phyloP scores from a whole-genome alignment of 2,329 filamentous ascomycete species.

The Fonsecaea multimorphosa region DNA sequence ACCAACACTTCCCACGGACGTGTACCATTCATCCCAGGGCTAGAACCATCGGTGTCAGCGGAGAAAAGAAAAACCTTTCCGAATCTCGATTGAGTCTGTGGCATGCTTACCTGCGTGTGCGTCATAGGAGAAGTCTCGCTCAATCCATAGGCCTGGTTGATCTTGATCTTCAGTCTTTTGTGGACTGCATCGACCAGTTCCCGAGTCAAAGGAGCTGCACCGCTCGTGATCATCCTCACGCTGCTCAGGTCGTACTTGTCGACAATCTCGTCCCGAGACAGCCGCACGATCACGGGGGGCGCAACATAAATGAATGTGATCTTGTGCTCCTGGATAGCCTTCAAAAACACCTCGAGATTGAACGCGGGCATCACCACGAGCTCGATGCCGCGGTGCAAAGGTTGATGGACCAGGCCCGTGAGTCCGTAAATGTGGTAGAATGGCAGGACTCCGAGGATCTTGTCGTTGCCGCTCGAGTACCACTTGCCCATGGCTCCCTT shows the following conservation, averaged over 20 bases:
- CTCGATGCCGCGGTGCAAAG: conserved; percentile 69
- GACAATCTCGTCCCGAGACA: conserved; percentile 79
- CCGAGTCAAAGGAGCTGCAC: conserved; percentile 80
- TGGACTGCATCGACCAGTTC: conserved; percentile 81
- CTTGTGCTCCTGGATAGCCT: conserved; percentile 73
- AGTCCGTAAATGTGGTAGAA: conserved; percentile 93
- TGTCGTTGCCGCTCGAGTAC: conserved; percentile 67
- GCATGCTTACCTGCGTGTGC: conserved; percentile 63
- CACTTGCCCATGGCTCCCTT: conserved; percentile 58
- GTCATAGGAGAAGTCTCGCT: conserved; percentile 85
- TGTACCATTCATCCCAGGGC: conserved; percentile 76
- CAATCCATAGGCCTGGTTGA: conserved; percentile 93
- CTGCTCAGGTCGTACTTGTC: conserved; percentile 80
- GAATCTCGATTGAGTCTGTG: background rate
- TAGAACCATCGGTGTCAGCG: conserved; percentile 67
- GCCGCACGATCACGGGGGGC: conserved; percentile 79
- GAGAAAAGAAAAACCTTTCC: background rate
- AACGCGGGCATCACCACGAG: conserved; percentile 80
- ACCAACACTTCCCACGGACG: conserved; percentile 78
- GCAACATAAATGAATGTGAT: conserved; percentile 83
- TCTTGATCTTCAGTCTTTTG: conserved; percentile 73
- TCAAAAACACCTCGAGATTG: conserved; percentile 78
- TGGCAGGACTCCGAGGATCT: conserved; percentile 77
- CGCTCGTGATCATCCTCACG: conserved; percentile 83
- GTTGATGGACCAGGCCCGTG: conserved; percentile 73